Base-by-base conservation (phyloP, 1,284 basidiomycete genomes). In the Kalmanozyma brasiliensis region DNA sequence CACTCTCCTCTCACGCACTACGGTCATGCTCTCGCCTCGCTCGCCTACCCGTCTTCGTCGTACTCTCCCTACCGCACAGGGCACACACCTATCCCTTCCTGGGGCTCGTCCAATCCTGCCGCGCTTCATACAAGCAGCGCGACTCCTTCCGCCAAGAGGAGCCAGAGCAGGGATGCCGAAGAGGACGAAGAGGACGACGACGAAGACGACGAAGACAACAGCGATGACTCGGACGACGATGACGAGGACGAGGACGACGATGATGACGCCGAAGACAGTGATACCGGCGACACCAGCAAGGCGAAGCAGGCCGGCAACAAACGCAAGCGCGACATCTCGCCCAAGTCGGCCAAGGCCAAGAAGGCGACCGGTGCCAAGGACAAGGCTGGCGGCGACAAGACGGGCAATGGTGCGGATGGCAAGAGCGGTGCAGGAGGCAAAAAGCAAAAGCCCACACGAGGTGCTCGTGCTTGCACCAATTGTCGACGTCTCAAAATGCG, bases 401-500 rank as follows among this genome's bases (percentile, higher is more conserved):
- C 40, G 23, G 19, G 13, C 36, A 37, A 46, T 23, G 36, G 36
- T 23, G 55, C 41, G 37, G 37, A 20, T 13, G 29, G 35, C 36
- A 63, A 65, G 24, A 45, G 44, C 17, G 66, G 55, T 4, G 30
- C 37, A 52, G 36, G 61, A 6, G 38, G 52, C 16, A 75, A 72
- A 44, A 82, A 81, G 49, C 71, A 75, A 23, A 82, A 82, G 45
- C 74, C 79, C 0, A 81, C 78, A 14, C 74, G 80, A 13, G 79
- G 79, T 24, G 63, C 26, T 71, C 93, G 92, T 49, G 94, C 94
- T 0, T 96, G 94, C 74, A 93, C 91, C 0, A 92, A 94, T 29
- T 98, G 95, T 82, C 89, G 95, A 30, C 90, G 93, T 44, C 88
- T 98, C 67, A 98, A 98, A 85, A 98, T 98, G 95, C 92, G 95